Percentiles rank a stretch among this genome's conserved stretches.
phyloP scores from a whole-genome alignment of 257 asterid genomes.

The Echium plantagineum region DNA sequence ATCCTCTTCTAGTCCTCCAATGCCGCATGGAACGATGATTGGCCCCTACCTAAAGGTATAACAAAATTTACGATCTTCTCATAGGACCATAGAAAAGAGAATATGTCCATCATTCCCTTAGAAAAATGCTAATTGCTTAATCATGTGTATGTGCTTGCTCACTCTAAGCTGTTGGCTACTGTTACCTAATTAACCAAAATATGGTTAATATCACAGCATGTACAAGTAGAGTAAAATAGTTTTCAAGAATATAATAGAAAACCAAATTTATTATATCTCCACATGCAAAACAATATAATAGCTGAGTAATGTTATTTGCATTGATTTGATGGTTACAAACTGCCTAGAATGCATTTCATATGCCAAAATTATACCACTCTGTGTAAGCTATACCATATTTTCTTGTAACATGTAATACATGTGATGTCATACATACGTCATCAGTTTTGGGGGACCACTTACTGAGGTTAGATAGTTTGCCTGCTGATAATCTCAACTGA shows the following conservation, averaged over 20 bases:
- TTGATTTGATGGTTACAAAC: neutral
- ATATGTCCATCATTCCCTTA: neutral
- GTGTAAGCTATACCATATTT: neutral
- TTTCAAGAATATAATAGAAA: no score
- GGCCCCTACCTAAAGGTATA: neutral
- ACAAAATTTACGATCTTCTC: no score
- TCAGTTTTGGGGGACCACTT: neutral
- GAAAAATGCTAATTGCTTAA: neutral
- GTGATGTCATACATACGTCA: no score
- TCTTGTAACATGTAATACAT: neutral
- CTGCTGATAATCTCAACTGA: constrained; percentile 23
- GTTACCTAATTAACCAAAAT: neutral
- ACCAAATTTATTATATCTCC: no score
- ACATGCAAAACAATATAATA: no score
- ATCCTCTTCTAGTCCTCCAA: neutral
- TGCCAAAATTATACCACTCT: neutral
- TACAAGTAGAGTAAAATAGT: no score
- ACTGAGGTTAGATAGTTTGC: constrained; percentile 10
- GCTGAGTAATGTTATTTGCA: neutral
- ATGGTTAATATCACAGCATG: no score
- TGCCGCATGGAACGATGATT: neutral
- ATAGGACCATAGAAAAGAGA: neutral
- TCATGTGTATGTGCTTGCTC: neutral
- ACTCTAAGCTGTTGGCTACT: neutral
- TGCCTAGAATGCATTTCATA: neutral